phyloP scores from a whole-genome alignment of 169 alveolate species.

The Miamiensis avidus region DNA sequence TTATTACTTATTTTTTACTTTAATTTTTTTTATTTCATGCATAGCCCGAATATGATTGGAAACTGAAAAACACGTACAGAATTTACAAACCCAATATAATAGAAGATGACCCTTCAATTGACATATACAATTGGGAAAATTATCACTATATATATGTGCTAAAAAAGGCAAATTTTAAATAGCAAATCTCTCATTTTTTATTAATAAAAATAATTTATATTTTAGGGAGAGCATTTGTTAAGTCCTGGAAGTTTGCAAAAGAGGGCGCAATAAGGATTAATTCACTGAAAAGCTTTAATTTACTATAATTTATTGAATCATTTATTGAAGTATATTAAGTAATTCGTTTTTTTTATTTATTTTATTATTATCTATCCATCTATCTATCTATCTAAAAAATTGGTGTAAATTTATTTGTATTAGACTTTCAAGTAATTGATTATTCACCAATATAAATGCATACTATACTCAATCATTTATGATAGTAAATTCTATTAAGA shows the following conservation, averaged over 20 bases:
- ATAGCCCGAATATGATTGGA: constrained; percentile 41
- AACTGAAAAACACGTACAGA: constrained; percentile 16
- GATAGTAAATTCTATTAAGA: too few species aligned
- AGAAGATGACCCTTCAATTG: constrained; percentile 23
- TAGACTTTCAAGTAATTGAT: background rate
- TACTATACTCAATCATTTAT: too few species aligned
- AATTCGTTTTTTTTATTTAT: too few species aligned
- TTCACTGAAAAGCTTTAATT: background rate
- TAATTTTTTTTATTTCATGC: background rate
- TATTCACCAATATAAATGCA: background rate
- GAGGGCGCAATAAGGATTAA: background rate
- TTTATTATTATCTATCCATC: too few species aligned
- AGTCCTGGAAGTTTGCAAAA: background rate
- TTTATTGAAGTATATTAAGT: background rate
- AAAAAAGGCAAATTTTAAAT: constrained; percentile 12
- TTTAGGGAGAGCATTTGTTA: background rate
- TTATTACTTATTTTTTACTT: background rate
- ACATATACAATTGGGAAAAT: constrained; percentile 29
- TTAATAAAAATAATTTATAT: too few species aligned
- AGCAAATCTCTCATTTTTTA: background rate
- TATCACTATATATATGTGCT: constrained; percentile 45
- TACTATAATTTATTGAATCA: too few species aligned
- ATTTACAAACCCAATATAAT: constrained; percentile 38
- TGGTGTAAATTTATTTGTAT: background rate
- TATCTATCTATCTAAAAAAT: too few species aligned